Base-by-base conservation (phyloP, 148 eudicot species). In the Vaccinium corymbosum region DNA sequence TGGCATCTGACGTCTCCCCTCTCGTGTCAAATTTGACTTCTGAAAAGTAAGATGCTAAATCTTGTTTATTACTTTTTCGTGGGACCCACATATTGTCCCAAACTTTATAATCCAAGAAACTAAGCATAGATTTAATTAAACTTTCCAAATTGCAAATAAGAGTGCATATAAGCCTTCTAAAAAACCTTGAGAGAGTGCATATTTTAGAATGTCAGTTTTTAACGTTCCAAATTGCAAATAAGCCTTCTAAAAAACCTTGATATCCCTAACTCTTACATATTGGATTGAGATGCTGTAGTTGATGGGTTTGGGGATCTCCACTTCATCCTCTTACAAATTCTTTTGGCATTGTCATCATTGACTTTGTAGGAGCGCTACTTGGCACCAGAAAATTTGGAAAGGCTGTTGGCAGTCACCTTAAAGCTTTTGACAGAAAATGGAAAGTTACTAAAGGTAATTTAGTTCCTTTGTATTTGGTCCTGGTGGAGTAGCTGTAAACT, bases 301-400 rank as follows among this genome's bases (percentile, higher is more conserved):
- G 29, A 53, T 51, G 27, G 27, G 20, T 73, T 53, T 82, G 57
- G n/a, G 14, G 64, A 15, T 64, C 53, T 72, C 52, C 7, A 14
- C 51, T 52, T 82, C 38, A 9, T 32, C 53, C 29, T 82, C 32
- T 52, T 72, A 6, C 15, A 72, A 82, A 50, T 73, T 27, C 16
- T 27, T 64, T 64, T 75, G 32, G 61, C 20, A 9, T 62, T 75
- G 38, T 61, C 50, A 48, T 55, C 85, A 62, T 78, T 84, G 27
- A 70, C 84, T 76, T 86, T 87, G 81, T 85, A 97, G 99, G 97
- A 92, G 79, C 90, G 88, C 80, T 89, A 92, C 89, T 89, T 84
- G 80, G 92, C 92, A 70, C 95, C 98, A 88, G 85, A 89, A 82
- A 90, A 97, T 86, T 85, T 97, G 85, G 91, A 88, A 29, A 92